Base-by-base conservation (phyloP, 176 grass and related monocot genomes). In the Oryza rufipogon region DNA sequence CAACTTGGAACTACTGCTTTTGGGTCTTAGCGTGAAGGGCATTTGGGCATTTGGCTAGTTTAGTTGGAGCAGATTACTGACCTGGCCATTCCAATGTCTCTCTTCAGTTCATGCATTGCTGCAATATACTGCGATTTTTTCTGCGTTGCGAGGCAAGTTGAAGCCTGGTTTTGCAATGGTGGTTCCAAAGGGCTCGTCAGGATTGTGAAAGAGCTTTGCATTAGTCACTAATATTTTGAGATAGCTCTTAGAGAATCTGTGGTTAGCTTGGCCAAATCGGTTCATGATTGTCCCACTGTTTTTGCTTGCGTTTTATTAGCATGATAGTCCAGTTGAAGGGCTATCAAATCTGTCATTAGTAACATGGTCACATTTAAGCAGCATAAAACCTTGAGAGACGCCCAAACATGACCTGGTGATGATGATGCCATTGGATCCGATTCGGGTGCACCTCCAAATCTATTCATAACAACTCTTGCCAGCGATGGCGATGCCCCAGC, bases 401-500 rank as follows among this genome's bases (percentile, higher is more conserved):
- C 11, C 6, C 19, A 25, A 14, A 45, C 3, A 46, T 25, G 70
- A 4, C 38, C 39, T 45, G 10, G 6, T 26, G 70, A 47, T 26
- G 70, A 47, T 26, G 42, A 48, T 47, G 70, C 39, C 70, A 47
- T 73, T 4, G 30, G 30, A 22, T 19, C 39, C 11, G 30, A 36
- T 51, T 33, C 3, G 7, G 1, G 10, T 23, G 1, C 19, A 20
- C 22, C 23, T 11, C 13, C 14, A 66, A 79, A 41, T 41, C 38
- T 66, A 23, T 79, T 46, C 38, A 11, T 30, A 66, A 19, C 76
- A 45, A 17, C 36, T 78, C n/a, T 17, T 17, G 76, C 60, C 39
- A 19, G 44, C 64, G 64, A 80, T 52, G 64, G 26, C 6, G 78
- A 80, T 28, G 78, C 45, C 65, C 30, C 65, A 80, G 64, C 78